A percentile compares a stretch with the other conserved stretches of the same genome.
Evolutionary conservation across 805 yeast genomes (phyloP).

Genomic region (Trichomonascus vanleenenianus): DNA sequence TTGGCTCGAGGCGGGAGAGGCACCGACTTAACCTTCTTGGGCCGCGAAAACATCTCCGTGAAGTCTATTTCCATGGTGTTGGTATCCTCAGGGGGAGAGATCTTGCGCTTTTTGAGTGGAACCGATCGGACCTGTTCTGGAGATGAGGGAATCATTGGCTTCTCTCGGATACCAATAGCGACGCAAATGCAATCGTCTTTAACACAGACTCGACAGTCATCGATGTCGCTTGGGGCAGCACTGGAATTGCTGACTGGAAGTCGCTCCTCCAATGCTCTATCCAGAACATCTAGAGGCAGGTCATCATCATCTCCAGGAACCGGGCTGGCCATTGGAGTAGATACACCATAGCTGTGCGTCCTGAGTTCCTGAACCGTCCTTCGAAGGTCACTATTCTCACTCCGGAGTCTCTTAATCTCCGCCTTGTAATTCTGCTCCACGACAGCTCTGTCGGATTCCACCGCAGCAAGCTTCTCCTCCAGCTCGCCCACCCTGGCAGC

Average conservation of each 20-base stretch:
- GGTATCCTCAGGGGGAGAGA: neutral
- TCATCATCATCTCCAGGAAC: slow-evolving; percentile 23
- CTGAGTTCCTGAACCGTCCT: slow-evolving; percentile 18
- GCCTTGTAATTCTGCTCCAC: slow-evolving; percentile 30
- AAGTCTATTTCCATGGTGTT: slow-evolving; percentile 46
- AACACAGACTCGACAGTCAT: slow-evolving; percentile 56
- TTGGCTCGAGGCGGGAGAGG: slow-evolving; percentile 15
- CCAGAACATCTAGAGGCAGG: slow-evolving; percentile 22
- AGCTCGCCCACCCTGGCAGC: slow-evolving; percentile 76
- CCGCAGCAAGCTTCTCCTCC: slow-evolving; percentile 57
- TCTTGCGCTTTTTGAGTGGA: neutral
- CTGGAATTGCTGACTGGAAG: slow-evolving; percentile 21
- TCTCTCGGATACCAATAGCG: slow-evolving; percentile 23
- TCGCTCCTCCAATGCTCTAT: slow-evolving; percentile 29
- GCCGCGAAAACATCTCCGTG: slow-evolving; percentile 36
- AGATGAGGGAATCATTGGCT: slow-evolving; percentile 1
- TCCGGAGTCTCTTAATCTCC: slow-evolving; percentile 18
- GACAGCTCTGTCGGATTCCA: slow-evolving; percentile 59
- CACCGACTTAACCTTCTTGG: slow-evolving; percentile 10
- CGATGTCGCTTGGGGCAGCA: slow-evolving; percentile 15
- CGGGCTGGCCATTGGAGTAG: slow-evolving; percentile 35
- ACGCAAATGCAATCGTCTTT: slow-evolving; percentile 67
- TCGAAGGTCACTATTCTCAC: slow-evolving; percentile 32
- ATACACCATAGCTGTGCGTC: too few species aligned
- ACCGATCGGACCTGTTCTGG: neutral